Conservation (phyloP, 2,329 filamentous ascomycete genomes). For the Sporothrix sp. region DNA sequence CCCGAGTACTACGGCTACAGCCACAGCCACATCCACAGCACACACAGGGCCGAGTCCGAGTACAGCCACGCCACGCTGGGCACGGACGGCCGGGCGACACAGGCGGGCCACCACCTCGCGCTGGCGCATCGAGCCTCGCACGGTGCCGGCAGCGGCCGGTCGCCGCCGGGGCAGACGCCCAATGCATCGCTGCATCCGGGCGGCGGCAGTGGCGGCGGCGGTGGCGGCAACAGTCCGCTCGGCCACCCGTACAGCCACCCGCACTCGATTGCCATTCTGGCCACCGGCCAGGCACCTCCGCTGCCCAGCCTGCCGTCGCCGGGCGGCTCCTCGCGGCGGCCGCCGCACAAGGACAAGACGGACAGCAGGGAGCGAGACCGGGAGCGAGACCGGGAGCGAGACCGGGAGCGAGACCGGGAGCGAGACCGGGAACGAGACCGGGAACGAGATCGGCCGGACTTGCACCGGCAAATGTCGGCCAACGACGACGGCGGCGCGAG, state of each 20-base stretch:
- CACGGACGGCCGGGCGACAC: not conserved
- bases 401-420: too few relatives aligned
- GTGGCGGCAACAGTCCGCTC: slow-evolving; percentile 21
- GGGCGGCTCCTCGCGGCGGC: slow-evolving; percentile 39
- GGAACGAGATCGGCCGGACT: slow-evolving; percentile 50
- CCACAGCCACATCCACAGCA: slow-evolving; percentile 3
- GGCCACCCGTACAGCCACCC: slow-evolving; percentile 28
- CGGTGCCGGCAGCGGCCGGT: slow-evolving; percentile 1
- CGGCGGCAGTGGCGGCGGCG: not conserved
- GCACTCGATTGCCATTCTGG: slow-evolving; percentile 61
- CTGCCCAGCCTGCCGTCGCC: slow-evolving; percentile 41
- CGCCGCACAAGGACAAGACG: slow-evolving; percentile 47
- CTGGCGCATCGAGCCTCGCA: too few relatives aligned
- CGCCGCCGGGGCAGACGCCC: not conserved
- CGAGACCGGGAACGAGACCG: too few relatives aligned
- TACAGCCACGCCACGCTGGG: slow-evolving; percentile 3
- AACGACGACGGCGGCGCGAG: not conserved
- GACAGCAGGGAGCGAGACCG: too few relatives aligned
- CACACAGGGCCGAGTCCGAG: slow-evolving; percentile 6
- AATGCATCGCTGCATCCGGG: not conserved
- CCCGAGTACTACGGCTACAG: slow-evolving; percentile 11
- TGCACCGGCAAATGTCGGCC: slow-evolving; percentile 59
- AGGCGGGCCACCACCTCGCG: too few relatives aligned
- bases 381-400: too few relatives aligned
- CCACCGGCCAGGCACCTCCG: slow-evolving; percentile 67